Conservation (phyloP, 345 rosid species). For the Limnanthes douglasii region DNA sequence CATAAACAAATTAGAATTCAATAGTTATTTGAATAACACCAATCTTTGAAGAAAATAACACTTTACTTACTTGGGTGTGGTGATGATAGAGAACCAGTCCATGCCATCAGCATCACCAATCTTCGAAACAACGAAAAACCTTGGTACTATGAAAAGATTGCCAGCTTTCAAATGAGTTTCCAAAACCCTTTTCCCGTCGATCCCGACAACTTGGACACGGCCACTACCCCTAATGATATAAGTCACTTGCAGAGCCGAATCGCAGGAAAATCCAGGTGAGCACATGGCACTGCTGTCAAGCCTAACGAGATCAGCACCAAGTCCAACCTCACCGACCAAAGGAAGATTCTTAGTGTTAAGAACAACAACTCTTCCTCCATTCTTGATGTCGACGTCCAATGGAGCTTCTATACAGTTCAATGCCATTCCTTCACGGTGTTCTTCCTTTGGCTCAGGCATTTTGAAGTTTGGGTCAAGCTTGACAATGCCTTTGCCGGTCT, state of each 20-base stretch:
- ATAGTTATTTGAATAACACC: background rate
- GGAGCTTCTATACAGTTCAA: constrained; percentile 81
- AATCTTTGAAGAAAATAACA: background rate
- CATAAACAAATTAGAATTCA: background rate
- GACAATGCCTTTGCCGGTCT: constrained; percentile 42
- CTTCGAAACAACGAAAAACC: constrained; percentile 81
- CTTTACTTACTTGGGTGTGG: constrained; percentile 60
- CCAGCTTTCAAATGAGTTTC: constrained; percentile 67
- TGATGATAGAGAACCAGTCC: constrained; percentile 83
- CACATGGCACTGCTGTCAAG: constrained; percentile 76
- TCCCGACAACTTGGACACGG: constrained; percentile 65
- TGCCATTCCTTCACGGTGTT: constrained; percentile 43
- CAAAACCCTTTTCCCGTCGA: constrained; percentile 54
- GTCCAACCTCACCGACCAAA: constrained; percentile 68
- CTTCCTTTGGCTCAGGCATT: constrained; percentile 51
- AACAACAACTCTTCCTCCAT: constrained; percentile 78
- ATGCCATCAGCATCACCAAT: constrained; percentile 68
- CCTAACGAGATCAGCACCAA: constrained; percentile 83
- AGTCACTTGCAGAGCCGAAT: constrained; percentile 79
- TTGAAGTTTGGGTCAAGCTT: constrained; percentile 31
- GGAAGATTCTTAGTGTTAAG: constrained; percentile 78
- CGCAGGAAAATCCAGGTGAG: constrained; percentile 94
- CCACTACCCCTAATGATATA: constrained; percentile 69
- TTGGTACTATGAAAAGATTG: constrained; percentile 60
- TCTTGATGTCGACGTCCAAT: constrained; percentile 53